phyloP scores from a whole-genome alignment of 2,329 filamentous ascomycete species.

The Calonectria fujianensis region DNA sequence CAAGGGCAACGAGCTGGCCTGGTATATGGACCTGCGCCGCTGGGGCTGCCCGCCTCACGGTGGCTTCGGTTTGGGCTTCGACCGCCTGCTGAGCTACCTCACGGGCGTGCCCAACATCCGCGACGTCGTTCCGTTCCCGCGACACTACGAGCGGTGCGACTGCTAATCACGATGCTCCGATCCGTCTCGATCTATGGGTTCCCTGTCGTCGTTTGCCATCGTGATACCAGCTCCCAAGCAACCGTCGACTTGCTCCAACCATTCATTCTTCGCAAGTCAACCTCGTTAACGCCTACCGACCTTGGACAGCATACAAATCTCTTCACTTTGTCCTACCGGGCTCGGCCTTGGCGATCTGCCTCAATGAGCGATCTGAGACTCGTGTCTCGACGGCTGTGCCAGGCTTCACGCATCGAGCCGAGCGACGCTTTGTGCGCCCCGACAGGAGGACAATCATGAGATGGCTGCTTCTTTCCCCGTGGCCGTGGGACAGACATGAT shows the following conservation, averaged over 20 bases:
- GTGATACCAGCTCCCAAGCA: conserved; percentile 28
- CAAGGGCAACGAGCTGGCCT: conserved; percentile 72
- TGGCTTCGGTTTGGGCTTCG: conserved; percentile 93
- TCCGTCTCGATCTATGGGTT: conserved; percentile 10
- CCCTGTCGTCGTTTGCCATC: conserved; percentile 14
- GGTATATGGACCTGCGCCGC: conserved; percentile 91
- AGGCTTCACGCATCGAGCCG: conserved; percentile 51
- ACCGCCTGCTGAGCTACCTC: conserved; percentile 89
- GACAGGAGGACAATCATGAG: conserved; percentile 40
- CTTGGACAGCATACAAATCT: conserved; percentile 47
- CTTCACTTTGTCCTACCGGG: conserved; percentile 23
- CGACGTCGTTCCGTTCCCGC: conserved; percentile 90
- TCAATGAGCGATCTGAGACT: conserved; percentile 49
- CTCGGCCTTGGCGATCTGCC: conserved; percentile 28
- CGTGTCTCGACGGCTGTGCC: conserved; percentile 47
- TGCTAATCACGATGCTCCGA: conserved; percentile 62
- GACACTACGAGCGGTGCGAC: conserved; percentile 80
- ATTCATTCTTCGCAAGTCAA: conserved; percentile 23
- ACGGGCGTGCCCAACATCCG: conserved; percentile 87
- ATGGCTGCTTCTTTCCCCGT: conserved; percentile 23
- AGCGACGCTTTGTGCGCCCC: conserved; percentile 48
- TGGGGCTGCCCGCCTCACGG: conserved; percentile 96
- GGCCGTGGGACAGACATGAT: conserved; percentile 38
- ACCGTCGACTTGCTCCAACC: conserved; percentile 13
- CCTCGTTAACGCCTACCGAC: conserved; percentile 56